Evolutionary conservation across 2,329 filamentous ascomycete genomes (phyloP).

Genomic region (Amauroascus verrucosus): DNA sequence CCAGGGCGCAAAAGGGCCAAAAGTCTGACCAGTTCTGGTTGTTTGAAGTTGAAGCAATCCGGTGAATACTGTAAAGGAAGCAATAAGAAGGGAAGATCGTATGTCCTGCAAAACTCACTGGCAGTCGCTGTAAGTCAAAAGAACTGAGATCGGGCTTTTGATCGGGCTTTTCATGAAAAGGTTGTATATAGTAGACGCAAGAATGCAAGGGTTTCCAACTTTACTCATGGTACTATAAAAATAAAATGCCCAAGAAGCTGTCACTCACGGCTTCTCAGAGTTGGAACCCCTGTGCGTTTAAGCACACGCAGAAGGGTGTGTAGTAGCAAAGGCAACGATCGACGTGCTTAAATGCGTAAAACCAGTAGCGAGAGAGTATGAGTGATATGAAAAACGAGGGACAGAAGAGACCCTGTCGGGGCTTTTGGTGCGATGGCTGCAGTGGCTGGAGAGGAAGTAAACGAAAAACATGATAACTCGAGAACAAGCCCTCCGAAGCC

Average conservation of each 20-base stretch:
- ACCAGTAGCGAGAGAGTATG: neutral
- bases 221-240: neutral
- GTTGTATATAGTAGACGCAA: neutral
- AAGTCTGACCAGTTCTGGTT: neutral
- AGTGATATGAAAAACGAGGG: neutral
- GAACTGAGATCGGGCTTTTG: neutral
- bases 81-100: neutral
- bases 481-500: neutral
- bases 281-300: neutral
- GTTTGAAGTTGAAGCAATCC: neutral
- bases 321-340: neutral
- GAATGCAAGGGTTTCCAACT: neutral
- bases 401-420: neutral
- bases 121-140: neutral
- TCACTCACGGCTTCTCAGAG: neutral
- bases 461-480: neutral
- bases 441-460: neutral
- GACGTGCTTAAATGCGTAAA: neutral
- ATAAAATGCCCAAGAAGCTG: neutral
- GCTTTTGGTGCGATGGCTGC: neutral
- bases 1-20: neutral
- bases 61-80: neutral
- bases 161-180: neutral
- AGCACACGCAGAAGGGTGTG: neutral
- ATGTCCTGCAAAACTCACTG: neutral